Evolutionary conservation across 148 eudicot species (phyloP).

Genomic region (Cornus kousa): DNA sequence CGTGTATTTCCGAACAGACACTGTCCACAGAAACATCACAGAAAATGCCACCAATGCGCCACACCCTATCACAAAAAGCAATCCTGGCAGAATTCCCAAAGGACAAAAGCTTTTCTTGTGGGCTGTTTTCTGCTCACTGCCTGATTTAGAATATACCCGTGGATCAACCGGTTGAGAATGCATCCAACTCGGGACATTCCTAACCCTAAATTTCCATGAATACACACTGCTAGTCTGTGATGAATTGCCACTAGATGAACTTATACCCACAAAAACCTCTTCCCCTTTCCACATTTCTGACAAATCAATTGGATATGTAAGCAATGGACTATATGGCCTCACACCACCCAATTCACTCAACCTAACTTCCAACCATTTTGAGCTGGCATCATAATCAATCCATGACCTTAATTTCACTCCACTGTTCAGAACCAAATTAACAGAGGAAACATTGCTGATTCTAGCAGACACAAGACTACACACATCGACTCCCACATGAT

Average conservation of each 20-base stretch:
- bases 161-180: constrained; percentile 67
- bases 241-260: constrained; percentile 48
- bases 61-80: constrained; percentile 58
- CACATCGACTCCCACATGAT: constrained; percentile 56
- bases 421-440: constrained; percentile 36
- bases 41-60: constrained; percentile 52
- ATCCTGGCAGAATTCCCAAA: constrained; percentile 43
- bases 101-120: constrained; percentile 28
- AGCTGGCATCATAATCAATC: constrained; percentile 76
- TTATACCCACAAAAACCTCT: constrained; percentile 59
- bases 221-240: constrained; percentile 41
- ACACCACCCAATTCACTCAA: constrained; percentile 32
- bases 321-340: constrained; percentile 46
- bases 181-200: constrained; percentile 44
- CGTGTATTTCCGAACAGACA: constrained; percentile 28
- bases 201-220: constrained; percentile 54
- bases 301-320: constrained; percentile 51
- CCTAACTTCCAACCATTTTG: constrained; percentile 59
- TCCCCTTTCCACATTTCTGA: constrained; percentile 48
- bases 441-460: constrained; percentile 39
- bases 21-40: constrained; percentile 42
- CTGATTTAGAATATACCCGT: constrained; percentile 7
- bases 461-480: constrained; percentile 40
- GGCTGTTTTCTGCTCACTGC: constrained; percentile 10
- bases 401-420: constrained; percentile 54